A percentile compares a stretch with the other conserved stretches of the same genome.
These are phyloP conservation scores for Fusarium tuaranense DNA, from an alignment of 2,329 filamentous ascomycete species.

Conservation along the genomic window DNA sequence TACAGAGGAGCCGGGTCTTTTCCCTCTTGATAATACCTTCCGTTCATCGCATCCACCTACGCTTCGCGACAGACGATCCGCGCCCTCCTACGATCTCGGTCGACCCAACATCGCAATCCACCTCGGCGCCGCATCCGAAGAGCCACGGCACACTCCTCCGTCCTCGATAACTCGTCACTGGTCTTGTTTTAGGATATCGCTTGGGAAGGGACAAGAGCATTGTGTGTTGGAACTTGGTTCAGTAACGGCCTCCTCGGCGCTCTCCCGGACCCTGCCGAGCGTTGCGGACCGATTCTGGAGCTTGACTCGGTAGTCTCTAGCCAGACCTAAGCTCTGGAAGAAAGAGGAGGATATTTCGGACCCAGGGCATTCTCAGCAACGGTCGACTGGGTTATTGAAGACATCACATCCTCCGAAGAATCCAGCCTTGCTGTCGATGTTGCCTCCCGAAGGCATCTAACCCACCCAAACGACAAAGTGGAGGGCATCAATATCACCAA, in stretches of 20 bases:
- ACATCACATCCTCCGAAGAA: neutral
- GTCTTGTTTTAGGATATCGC: neutral
- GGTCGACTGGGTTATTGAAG: slow-evolving; percentile 3
- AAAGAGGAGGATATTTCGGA: slow-evolving; percentile 11
- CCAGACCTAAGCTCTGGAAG: neutral
- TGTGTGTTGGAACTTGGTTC: neutral
- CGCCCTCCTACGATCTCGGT: slow-evolving; percentile 20
- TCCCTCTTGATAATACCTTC: neutral
- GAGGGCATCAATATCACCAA: slow-evolving; percentile 34
- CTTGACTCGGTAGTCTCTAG: neutral
- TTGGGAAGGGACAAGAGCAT: slow-evolving; percentile 3
- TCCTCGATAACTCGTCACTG: slow-evolving; percentile 18
- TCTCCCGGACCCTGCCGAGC: neutral
- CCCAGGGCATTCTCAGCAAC: neutral
- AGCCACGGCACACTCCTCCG: slow-evolving; percentile 4
- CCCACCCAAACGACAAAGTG: slow-evolving; percentile 22
- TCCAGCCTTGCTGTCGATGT: slow-evolving; percentile 21
- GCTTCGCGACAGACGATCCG: slow-evolving; percentile 16
- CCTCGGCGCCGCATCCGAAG: slow-evolving; percentile 29
- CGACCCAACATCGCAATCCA: slow-evolving; percentile 27
- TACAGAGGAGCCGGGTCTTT: slow-evolving; percentile 1
- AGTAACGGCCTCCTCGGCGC: neutral
- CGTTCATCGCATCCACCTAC: slow-evolving; percentile 16
- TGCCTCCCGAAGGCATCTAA: slow-evolving; percentile 13
- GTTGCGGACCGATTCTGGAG: slow-evolving; percentile 1